Evolutionary conservation across 495 filamentous ascomycete genomes (phyloP), one percentile per base, ranked within the genome.

Genomic region (Penicillium cosmopolitanum): DNA sequence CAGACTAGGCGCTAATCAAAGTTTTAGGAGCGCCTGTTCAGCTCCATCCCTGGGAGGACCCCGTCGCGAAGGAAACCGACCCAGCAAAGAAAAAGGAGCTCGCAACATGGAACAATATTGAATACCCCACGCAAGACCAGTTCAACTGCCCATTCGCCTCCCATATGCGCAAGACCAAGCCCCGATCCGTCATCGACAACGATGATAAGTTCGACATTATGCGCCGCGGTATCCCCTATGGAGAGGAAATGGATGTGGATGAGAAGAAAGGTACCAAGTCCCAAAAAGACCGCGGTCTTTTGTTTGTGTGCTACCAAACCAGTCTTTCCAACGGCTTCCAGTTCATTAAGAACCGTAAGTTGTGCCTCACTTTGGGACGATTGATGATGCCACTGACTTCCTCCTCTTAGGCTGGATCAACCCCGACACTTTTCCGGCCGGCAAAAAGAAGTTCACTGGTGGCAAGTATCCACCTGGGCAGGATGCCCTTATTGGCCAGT

Each of bases 101-200:
- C n/a, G 75, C 58, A 8, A 66, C 58, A 47, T 66, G 63, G 23
- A 69, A 75, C 67, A 55, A 72, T 38, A 71, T 77, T 51, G 52
- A 60, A 34, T 64, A 64, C 28, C 50, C 57, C 52, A n/a, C 33
- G 5, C 40, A 59, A 7, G 58, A 55, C 6, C 68, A 78, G 51
- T 58, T 52, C 9, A 58, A 64, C 25, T 79, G 76, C 51, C 76
- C 76, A 21, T 75, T 76, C 53, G 71, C 74, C 7, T 76, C 76
- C 13, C 76, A 79, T 51, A 71, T 73, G 33, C 75, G 76, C 61
- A 77, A 79, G 71, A 71, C 64, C 9, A 77, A 77, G 53, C 75
- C 73, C 10, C 67, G 75, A 50, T 60, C 52, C 35, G 71, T 77
- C 51, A 50, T 77, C 8, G 60, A 62, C 13, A 50, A 60, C 12